These are phyloP conservation scores for Ophiostoma novo-ulmi DNA, from an alignment of 2,329 filamentous ascomycete species.

Conservation along the genomic window DNA sequence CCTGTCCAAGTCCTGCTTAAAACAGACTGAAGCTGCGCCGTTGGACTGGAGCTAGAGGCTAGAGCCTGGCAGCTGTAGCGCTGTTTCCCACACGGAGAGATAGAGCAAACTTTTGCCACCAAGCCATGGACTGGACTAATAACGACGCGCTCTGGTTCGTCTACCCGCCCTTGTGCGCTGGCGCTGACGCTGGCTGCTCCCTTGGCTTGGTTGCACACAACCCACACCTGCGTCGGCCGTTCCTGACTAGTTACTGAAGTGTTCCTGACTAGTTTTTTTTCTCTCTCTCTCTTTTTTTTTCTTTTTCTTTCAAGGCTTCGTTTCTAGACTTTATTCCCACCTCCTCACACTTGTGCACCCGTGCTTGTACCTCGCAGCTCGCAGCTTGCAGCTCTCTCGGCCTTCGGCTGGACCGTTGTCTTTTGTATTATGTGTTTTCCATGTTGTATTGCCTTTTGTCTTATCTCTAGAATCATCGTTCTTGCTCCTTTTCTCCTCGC, in stretches of 20 bases:
- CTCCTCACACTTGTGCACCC: neutral
- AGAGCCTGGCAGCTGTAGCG: neutral
- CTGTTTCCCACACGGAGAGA: neutral
- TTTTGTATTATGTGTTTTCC: too few relatives aligned
- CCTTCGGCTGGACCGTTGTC: too few relatives aligned
- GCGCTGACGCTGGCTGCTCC: neutral
- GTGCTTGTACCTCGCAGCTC: neutral
- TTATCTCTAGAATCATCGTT: neutral
- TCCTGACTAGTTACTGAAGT: constrained; percentile 13
- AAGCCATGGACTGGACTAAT: neutral
- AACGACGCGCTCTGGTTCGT: constrained; percentile 8
- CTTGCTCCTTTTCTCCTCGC: neutral
- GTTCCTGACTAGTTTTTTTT: constrained; percentile 3
- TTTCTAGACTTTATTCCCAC: neutral
- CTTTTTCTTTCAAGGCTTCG: neutral
- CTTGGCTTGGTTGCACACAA: neutral
- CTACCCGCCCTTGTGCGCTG: constrained; percentile 6
- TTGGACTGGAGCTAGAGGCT: neutral
- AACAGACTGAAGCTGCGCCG: constrained; percentile 9
- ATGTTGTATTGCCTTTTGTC: neutral
- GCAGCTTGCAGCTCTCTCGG: too few relatives aligned
- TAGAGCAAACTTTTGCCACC: neutral
- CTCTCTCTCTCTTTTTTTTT: neutral
- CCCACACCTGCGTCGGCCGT: constrained; percentile 7
- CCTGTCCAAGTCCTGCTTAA: constrained; percentile 11